These are phyloP conservation scores for Gonium pectorale DNA, from an alignment of 139 green algal species.

Conservation along the genomic window DNA sequence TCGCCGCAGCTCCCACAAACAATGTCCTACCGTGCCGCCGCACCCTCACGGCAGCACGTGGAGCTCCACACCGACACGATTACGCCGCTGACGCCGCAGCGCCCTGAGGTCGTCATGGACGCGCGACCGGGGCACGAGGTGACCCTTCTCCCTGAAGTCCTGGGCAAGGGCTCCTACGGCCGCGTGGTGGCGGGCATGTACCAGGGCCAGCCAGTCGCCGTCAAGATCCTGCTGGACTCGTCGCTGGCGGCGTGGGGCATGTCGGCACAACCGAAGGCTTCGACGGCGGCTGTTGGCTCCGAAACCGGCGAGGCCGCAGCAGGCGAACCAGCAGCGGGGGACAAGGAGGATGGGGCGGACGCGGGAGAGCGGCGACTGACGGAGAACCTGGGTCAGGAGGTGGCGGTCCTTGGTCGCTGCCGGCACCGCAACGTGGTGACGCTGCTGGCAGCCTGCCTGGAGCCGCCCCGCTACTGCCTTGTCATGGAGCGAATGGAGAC, in stretches of 20 bases:
- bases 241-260: neutral
- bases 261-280: no score
- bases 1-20: no score
- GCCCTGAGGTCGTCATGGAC: neutral
- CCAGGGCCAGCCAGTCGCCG: conserved; percentile 11
- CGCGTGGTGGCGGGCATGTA: conserved; percentile 30
- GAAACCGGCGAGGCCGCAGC: neutral
- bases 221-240: neutral
- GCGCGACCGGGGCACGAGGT: neutral
- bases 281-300: neutral
- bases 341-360: neutral
- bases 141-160: neutral
- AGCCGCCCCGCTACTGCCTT: neutral
- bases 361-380: neutral
- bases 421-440: conserved; percentile 8
- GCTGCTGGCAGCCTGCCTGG: conserved; percentile 18
- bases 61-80: no score
- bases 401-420: conserved; percentile 9
- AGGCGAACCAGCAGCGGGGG: neutral
- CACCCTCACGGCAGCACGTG: no score
- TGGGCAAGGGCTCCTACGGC: conserved; percentile 14
- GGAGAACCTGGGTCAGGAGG: conserved; percentile 6
- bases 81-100: neutral
- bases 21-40: no score
- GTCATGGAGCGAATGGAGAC: conserved; percentile 37